Evolutionary conservation across 1,284 basidiomycete genomes (phyloP).

Genomic region (Leucoagaricus sp.): DNA sequence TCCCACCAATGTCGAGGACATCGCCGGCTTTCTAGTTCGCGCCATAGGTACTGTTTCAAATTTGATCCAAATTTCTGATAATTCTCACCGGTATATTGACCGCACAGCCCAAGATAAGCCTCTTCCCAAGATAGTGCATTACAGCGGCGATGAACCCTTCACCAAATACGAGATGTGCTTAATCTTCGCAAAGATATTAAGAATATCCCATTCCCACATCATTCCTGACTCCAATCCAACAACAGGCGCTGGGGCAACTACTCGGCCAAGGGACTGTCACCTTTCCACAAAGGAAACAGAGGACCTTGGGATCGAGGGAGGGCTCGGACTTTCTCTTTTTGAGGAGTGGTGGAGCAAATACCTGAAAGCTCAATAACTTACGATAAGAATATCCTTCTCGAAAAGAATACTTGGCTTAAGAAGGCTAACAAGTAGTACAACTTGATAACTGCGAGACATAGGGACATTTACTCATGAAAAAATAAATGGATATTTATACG

Average conservation of each 20-base stretch:
- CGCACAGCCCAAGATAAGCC: constrained; percentile 36
- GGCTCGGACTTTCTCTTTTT: constrained; percentile 63
- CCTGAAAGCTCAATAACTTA: constrained; percentile 22
- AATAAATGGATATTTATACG: too few relatives aligned
- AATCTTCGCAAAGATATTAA: constrained; percentile 68
- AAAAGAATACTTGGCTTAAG: too few relatives aligned
- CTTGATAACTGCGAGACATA: too few relatives aligned
- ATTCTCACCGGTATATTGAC: neutral
- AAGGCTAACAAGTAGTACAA: too few relatives aligned
- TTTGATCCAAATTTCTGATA: neutral
- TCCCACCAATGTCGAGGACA: constrained; percentile 79
- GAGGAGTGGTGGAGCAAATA: constrained; percentile 72
- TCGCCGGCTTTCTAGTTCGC: constrained; percentile 72
- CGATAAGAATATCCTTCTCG: neutral
- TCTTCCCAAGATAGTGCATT: constrained; percentile 74
- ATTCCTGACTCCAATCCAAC: constrained; percentile 67
- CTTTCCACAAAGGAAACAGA: constrained; percentile 72
- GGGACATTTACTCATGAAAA: too few relatives aligned
- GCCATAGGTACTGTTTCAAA: constrained; percentile 49
- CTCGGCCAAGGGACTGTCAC: constrained; percentile 71
- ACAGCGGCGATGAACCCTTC: constrained; percentile 71
- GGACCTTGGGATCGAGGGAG: constrained; percentile 54
- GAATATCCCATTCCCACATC: constrained; percentile 66
- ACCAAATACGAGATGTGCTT: constrained; percentile 88
- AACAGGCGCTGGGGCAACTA: constrained; percentile 56